Percentiles rank a stretch among this genome's conserved stretches.
phyloP scores from a whole-genome alignment of 2,329 filamentous ascomycete genomes.

The Fusarium coffeatum region DNA sequence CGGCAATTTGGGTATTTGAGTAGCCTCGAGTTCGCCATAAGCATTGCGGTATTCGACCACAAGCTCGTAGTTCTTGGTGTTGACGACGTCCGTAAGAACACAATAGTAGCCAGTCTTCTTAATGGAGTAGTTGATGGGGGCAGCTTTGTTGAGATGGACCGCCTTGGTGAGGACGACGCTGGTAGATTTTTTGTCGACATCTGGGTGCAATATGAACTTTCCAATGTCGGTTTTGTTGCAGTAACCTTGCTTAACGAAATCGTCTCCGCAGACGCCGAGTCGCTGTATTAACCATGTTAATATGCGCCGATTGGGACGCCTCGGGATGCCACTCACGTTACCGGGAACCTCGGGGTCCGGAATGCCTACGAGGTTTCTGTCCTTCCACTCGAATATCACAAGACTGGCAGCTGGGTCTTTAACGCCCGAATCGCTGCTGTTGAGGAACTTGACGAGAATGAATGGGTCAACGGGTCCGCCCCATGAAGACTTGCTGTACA shows the following conservation, averaged over 20 bases:
- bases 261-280: constrained; percentile 77
- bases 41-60: constrained; percentile 94
- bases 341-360: constrained; percentile 65
- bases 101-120: constrained; percentile 97
- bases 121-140: constrained; percentile 82
- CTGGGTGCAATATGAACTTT: constrained; percentile 82
- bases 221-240: constrained; percentile 85
- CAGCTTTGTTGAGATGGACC: constrained; percentile 81
- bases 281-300: constrained; percentile 47
- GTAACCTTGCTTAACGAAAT: constrained; percentile 73
- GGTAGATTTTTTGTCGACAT: constrained; percentile 77
- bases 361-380: constrained; percentile 81
- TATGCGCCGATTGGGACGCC: background rate
- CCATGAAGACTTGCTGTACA: constrained; percentile 93
- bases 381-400: constrained; percentile 94
- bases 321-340: constrained; percentile 58
- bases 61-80: constrained; percentile 76
- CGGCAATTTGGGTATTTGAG: constrained; percentile 95
- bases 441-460: constrained; percentile 83
- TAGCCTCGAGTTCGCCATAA: constrained; percentile 93
- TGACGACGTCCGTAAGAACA: constrained; percentile 80
- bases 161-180: constrained; percentile 82
- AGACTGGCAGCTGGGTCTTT: constrained; percentile 83
- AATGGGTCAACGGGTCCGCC: constrained; percentile 89
- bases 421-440: constrained; percentile 65